These are phyloP conservation scores for Erythrobasidium hasegawianum DNA, from an alignment of 1,284 basidiomycete genomes.

Conservation along the genomic window DNA sequence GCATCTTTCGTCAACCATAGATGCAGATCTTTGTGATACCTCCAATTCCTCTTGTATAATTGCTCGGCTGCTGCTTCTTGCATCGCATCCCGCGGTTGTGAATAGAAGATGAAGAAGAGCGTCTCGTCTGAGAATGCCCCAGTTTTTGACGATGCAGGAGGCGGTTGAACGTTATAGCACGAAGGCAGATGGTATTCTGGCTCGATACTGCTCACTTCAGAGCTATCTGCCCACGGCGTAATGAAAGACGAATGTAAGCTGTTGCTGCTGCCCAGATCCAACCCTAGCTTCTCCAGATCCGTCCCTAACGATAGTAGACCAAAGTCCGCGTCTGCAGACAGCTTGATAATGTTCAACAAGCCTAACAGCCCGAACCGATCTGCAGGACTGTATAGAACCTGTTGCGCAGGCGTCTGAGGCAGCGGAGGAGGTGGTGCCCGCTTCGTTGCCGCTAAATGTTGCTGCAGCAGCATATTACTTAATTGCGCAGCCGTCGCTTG, in stretches of 20 bases:
- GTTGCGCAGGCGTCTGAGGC: conserved; percentile 67
- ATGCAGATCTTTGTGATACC: conserved; percentile 91
- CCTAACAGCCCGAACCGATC: conserved; percentile 93
- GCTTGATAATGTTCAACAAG: conserved; percentile 85
- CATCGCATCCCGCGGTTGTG: conserved; percentile 82
- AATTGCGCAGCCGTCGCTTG: conserved; percentile 22
- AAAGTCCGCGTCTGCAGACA: conserved; percentile 73
- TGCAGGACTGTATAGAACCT: conserved; percentile 86
- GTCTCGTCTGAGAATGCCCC: conserved; percentile 93
- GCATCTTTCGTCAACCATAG: conserved; percentile 95
- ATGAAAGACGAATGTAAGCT: conserved; percentile 84
- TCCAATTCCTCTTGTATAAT: conserved; percentile 95
- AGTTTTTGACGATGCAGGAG: conserved; percentile 81
- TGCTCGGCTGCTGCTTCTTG: conserved; percentile 95
- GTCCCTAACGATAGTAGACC: conserved; percentile 82
- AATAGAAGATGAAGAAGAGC: conserved; percentile 98
- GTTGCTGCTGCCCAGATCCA: conserved; percentile 85
- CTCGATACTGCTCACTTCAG: conserved; percentile 71
- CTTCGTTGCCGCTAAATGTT: conserved; percentile 22
- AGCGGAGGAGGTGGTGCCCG: conserved; percentile 14
- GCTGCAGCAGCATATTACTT: conserved; percentile 22
- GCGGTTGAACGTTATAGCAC: conserved; percentile 91
- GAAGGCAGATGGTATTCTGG: conserved; percentile 78
- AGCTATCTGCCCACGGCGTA: conserved; percentile 85
- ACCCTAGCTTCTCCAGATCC: conserved; percentile 85